Conservation (phyloP, 345 rosid species). For the Eucalyptus regnans region DNA sequence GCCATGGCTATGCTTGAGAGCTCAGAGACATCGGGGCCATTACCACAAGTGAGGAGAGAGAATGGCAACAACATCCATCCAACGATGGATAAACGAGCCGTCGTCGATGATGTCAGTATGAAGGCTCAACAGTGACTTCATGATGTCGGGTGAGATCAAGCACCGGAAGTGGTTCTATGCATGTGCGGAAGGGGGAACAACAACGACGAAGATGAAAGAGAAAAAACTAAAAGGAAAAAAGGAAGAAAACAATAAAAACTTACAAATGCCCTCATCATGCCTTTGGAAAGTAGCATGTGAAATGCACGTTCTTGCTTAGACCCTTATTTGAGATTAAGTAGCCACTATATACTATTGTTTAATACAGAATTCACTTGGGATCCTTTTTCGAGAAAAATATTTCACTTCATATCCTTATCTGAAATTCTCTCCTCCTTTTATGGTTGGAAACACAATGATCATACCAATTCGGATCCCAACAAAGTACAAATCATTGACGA, state of each 20-base stretch:
- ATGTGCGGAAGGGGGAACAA: neutral
- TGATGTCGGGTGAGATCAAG: neutral
- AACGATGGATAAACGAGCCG: neutral
- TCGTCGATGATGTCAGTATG: neutral
- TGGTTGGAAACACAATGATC: neutral
- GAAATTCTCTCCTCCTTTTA: neutral
- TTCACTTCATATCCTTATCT: too few relatives aligned
- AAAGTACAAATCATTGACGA: neutral
- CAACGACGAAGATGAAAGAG: neutral
- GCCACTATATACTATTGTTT: too few relatives aligned
- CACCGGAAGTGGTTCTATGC: neutral
- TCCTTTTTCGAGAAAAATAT: too few relatives aligned
- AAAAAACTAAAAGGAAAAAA: neutral
- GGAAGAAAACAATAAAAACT: neutral
- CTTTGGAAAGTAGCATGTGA: too few relatives aligned
- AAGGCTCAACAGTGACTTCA: neutral
- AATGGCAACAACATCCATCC: neutral
- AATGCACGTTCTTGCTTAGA: too few relatives aligned
- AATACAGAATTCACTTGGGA: too few relatives aligned
- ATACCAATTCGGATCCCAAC: neutral
- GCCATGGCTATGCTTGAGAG: neutral
- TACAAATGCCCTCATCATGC: neutral
- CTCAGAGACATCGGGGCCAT: neutral
- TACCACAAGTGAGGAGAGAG: neutral
- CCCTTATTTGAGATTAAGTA: too few relatives aligned